Conservation (phyloP, 1,284 basidiomycete species). For the Pseudozyma sp. region DNA sequence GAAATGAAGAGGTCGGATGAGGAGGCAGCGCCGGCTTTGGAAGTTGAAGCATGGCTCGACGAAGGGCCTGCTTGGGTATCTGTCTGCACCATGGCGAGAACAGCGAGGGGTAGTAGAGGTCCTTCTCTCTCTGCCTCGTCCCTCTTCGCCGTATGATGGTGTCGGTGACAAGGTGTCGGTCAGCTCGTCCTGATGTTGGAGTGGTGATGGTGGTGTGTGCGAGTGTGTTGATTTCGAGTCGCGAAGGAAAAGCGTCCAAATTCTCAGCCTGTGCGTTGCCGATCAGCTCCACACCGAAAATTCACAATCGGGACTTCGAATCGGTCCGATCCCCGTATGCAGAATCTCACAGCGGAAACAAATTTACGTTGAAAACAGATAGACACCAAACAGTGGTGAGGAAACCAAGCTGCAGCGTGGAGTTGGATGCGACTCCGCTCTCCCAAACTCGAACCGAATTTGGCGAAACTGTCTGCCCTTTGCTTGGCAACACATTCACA, state of each 20-base stretch:
- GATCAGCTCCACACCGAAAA: constrained; percentile 27
- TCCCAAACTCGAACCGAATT: not conserved
- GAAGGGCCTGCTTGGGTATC: constrained; percentile 9
- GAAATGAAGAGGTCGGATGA: constrained; percentile 38
- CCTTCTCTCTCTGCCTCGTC: not conserved
- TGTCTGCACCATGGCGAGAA: constrained; percentile 11
- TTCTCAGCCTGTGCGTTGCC: constrained; percentile 11
- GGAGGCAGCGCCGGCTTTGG: constrained; percentile 9
- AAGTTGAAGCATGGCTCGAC: constrained; percentile 11
- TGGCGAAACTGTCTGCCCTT: too few relatives aligned
- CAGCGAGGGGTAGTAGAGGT: not conserved
- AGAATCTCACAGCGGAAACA: too few relatives aligned
- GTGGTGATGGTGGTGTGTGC: not conserved
- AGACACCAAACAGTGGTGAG: not conserved
- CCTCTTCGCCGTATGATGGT: not conserved
- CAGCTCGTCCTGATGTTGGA: not conserved
- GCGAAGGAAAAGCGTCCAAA: constrained; percentile 21
- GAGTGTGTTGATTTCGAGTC: constrained; percentile 6
- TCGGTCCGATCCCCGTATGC: not conserved
- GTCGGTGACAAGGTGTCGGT: constrained; percentile 1
- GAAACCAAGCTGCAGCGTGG: constrained; percentile 34
- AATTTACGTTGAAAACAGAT: not conserved
- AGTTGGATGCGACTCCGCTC: constrained; percentile 14
- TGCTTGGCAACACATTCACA: too few relatives aligned
- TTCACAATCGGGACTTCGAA: constrained; percentile 4